phyloP scores from a whole-genome alignment of 2,329 filamentous ascomycete genomes.

The Venturia pyrina region DNA sequence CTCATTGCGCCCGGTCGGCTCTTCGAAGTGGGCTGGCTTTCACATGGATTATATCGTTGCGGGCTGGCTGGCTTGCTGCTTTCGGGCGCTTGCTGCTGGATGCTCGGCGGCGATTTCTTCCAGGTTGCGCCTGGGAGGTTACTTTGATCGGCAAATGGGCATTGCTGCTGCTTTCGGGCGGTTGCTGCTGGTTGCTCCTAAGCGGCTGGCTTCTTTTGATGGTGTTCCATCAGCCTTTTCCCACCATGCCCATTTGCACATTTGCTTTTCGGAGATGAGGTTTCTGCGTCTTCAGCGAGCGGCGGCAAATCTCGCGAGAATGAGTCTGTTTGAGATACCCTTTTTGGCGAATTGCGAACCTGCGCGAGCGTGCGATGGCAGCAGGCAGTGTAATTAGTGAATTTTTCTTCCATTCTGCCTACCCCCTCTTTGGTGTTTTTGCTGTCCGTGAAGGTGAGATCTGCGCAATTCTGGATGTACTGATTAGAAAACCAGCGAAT shows the following conservation, averaged over 20 bases:
- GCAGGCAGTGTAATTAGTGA: background rate
- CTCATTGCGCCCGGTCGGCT: background rate
- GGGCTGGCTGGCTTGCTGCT: background rate
- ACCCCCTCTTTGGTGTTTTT: background rate
- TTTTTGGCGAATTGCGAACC: background rate
- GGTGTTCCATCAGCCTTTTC: background rate
- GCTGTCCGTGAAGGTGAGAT: background rate
- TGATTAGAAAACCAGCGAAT: background rate
- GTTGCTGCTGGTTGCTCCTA: background rate
- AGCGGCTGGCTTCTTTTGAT: background rate
- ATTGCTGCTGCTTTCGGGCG: background rate
- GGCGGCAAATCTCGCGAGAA: background rate
- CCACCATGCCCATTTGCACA: background rate
- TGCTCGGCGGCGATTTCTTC: background rate
- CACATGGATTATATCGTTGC: too few species aligned
- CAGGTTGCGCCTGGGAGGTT: background rate
- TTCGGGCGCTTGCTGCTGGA: background rate
- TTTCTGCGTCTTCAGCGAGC: background rate
- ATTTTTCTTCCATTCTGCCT: background rate
- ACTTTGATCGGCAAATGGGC: background rate
- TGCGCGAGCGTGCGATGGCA: background rate
- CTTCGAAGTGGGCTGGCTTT: background rate
- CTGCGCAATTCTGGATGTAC: background rate
- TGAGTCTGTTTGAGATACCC: constrained; percentile 3
- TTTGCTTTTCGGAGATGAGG: background rate